A percentile compares a stretch with the other conserved stretches of the same genome.
phyloP scores from a whole-genome alignment of 768 basidiomycete species.

The Kwoniella mangroviensis region DNA sequence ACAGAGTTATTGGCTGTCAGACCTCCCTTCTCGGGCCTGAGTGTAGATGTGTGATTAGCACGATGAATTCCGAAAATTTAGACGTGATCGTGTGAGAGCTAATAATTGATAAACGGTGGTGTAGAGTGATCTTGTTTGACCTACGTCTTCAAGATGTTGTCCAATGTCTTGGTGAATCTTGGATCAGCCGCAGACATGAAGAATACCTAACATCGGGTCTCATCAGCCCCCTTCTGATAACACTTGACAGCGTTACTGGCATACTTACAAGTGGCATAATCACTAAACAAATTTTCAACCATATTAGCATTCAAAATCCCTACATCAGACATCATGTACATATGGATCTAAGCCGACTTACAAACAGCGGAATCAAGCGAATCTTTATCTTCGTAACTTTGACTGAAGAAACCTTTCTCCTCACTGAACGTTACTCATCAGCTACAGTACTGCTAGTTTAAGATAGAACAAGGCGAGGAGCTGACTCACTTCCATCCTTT shows the following conservation, averaged over 20 bases:
- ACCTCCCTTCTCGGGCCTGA: constrained; percentile 79
- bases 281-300: background rate
- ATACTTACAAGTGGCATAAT: constrained; percentile 70
- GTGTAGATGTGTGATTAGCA: too few relatives aligned
- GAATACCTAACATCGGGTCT: constrained; percentile 35
- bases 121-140: constrained; percentile 4
- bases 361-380: constrained; percentile 81
- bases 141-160: constrained; percentile 73
- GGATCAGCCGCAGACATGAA: constrained; percentile 67
- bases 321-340: background rate
- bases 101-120: too few relatives aligned
- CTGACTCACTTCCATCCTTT: constrained; percentile 73
- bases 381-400: constrained; percentile 83
- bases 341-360: constrained; percentile 6
- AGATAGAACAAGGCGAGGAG: background rate
- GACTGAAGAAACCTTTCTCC: constrained; percentile 70
- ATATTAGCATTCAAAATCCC: background rate
- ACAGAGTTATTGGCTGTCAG: constrained; percentile 76
- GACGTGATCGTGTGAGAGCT: too few relatives aligned
- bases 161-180: constrained; percentile 82
- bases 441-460: background rate
- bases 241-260: background rate
- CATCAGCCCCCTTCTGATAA: background rate
- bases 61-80: too few relatives aligned
- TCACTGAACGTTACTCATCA: constrained; percentile 19